A percentile compares a stretch with the other conserved stretches of the same genome.
These are phyloP conservation scores for Acanthamoeba pearcei DNA, from an alignment of 208 protist genomes.

Conservation along the genomic window DNA sequence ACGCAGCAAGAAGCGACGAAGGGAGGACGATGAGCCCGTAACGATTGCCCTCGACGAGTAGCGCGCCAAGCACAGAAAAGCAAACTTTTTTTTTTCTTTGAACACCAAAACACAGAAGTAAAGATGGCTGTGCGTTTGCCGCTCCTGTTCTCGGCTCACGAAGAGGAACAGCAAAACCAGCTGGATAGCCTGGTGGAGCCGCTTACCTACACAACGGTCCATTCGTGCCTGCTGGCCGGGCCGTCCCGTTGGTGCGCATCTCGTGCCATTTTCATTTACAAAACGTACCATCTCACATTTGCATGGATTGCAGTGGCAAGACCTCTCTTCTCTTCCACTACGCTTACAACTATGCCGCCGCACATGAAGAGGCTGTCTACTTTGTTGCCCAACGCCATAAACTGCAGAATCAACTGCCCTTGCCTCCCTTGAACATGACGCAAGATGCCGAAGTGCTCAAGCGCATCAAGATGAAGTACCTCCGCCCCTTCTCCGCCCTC, in stretches of 20 bases:
- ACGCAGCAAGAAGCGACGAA: not conserved
- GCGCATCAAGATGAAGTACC: conserved; percentile 60
- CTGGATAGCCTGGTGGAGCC: not conserved
- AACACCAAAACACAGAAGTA: not conserved
- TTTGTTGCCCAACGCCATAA: conserved; percentile 32
- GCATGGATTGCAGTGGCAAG: conserved; percentile 2
- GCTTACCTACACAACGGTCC: not conserved
- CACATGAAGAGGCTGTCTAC: not conserved
- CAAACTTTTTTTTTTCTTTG: too few relatives aligned
- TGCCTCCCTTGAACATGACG: not conserved
- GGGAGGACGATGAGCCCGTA: not conserved
- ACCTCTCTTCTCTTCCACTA: conserved; percentile 49
- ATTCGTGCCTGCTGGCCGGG: conserved; percentile 15
- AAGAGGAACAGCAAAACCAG: not conserved
- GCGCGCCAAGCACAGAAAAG: not conserved
- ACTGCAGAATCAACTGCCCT: conserved; percentile 19
- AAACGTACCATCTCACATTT: not conserved
- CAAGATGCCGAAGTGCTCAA: conserved; percentile 33
- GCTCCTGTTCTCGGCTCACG: conserved; percentile 5
- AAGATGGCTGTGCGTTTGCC: not conserved
- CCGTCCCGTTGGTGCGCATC: not conserved
- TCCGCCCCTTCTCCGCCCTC: not conserved
- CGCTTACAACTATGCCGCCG: conserved; percentile 42
- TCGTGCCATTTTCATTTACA: not conserved
- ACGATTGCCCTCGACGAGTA: not conserved